Evolutionary conservation across 306 rosid genomes (phyloP).

Genomic region (Phaseolus lunatus): DNA sequence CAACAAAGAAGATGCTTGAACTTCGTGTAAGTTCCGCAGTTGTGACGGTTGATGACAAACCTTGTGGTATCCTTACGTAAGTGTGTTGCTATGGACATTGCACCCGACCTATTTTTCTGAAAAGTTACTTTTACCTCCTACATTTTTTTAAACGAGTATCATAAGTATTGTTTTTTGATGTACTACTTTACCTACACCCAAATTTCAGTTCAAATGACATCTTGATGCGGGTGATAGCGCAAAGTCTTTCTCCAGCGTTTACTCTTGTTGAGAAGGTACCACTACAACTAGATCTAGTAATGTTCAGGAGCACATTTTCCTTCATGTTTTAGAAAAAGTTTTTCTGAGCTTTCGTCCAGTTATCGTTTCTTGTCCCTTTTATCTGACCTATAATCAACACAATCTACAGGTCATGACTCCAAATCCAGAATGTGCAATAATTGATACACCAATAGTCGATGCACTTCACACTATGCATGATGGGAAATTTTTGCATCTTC

Average conservation of each 20-base stretch:
- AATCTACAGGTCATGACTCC: slow-evolving; percentile 85
- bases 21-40: slow-evolving; percentile 72
- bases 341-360: slow-evolving; percentile 10
- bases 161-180: slow-evolving; percentile 19
- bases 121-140: slow-evolving; percentile 11
- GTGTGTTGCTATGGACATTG: slow-evolving; percentile 42
- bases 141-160: slow-evolving; percentile 25
- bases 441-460: slow-evolving; percentile 92
- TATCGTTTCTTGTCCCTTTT: slow-evolving; percentile 8
- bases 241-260: slow-evolving; percentile 71
- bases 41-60: slow-evolving; percentile 75
- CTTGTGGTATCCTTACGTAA: slow-evolving; percentile 92
- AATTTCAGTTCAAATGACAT: slow-evolving; percentile 85
- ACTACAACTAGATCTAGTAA: background rate
- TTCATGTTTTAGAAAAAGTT: background rate
- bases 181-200: slow-evolving; percentile 30
- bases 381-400: slow-evolving; percentile 35
- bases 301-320: background rate
- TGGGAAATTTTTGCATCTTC: slow-evolving; percentile 93
- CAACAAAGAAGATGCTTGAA: slow-evolving; percentile 89
- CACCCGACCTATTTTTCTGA: background rate
- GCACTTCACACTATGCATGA: slow-evolving; percentile 95
- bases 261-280: slow-evolving; percentile 90
- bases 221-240: slow-evolving; percentile 93
- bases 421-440: slow-evolving; percentile 86